Evolutionary conservation across 2,329 filamentous ascomycete genomes (phyloP).

Genomic region (Uncinocarpus reesii): DNA sequence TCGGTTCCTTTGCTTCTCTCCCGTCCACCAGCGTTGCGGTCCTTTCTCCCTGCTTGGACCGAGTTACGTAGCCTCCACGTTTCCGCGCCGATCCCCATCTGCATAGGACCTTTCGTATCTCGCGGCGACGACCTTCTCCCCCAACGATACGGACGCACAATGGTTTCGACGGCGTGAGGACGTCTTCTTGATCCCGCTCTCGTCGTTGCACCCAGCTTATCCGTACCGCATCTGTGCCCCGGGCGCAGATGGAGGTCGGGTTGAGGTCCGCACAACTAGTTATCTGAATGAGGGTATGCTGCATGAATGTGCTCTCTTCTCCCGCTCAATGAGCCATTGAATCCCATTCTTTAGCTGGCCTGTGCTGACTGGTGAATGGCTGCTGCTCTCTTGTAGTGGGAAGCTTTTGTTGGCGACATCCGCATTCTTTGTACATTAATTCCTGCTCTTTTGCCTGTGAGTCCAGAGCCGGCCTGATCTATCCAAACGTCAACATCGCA

Average conservation of each 20-base stretch:
- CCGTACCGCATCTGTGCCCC: not conserved
- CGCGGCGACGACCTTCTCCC: not conserved
- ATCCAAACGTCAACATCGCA: not conserved
- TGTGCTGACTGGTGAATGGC: conserved; percentile 5
- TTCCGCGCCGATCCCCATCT: not conserved
- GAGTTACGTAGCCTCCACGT: not conserved
- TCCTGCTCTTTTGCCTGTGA: conserved; percentile 1
- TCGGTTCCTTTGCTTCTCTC: not conserved
- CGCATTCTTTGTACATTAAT: conserved; percentile 1
- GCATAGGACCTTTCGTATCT: not conserved
- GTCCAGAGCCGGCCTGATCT: not conserved
- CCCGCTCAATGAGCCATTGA: not conserved
- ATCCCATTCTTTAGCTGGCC: not conserved
- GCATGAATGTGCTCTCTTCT: not conserved
- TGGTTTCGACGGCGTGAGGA: not conserved
- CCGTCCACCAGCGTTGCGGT: not conserved
- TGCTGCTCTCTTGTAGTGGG: not conserved
- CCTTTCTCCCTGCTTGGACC: not conserved
- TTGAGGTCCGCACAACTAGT: conserved; percentile 5
- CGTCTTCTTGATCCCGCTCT: not conserved
- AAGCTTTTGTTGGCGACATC: conserved; percentile 5
- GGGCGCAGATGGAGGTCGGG: conserved; percentile 13
- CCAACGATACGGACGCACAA: not conserved
- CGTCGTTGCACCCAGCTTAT: not conserved
- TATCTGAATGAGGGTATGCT: not conserved